Percentiles rank a stretch among this genome's conserved stretches.
Conservation (phyloP, 2,329 filamentous ascomycete species). For the Exophiala bonariae region DNA sequence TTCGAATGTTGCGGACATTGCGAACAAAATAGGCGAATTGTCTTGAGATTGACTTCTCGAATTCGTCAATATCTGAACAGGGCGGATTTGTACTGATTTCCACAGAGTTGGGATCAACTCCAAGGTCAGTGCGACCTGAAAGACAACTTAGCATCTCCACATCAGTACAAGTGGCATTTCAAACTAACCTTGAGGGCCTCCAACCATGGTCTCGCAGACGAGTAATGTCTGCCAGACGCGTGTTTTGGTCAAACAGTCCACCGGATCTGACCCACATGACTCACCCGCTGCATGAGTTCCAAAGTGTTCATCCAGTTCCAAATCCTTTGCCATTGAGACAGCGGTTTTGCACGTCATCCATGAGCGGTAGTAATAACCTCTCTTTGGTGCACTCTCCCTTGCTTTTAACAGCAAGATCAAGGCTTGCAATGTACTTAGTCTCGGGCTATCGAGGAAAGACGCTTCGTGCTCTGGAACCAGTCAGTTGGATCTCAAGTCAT, state of each 20-base stretch:
- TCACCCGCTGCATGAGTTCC: slow-evolving; percentile 73
- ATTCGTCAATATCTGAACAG: slow-evolving; percentile 67
- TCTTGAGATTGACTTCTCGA: slow-evolving; percentile 74
- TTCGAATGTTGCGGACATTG: slow-evolving; percentile 73
- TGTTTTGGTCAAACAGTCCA: slow-evolving; percentile 81
- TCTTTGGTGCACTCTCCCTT: slow-evolving; percentile 84
- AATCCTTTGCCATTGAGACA: slow-evolving; percentile 88
- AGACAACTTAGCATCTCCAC: slow-evolving; percentile 28
- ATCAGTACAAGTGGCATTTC: slow-evolving; percentile 5
- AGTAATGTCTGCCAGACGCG: slow-evolving; percentile 89
- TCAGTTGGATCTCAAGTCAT: slow-evolving; percentile 7
- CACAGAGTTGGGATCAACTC: slow-evolving; percentile 72
- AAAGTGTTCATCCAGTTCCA: slow-evolving; percentile 84
- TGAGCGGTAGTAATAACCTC: slow-evolving; percentile 93
- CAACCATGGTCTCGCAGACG: slow-evolving; percentile 86
- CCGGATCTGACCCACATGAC: slow-evolving; percentile 65
- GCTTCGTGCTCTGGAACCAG: slow-evolving; percentile 73
- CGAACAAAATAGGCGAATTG: slow-evolving; percentile 82
- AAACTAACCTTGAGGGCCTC: slow-evolving; percentile 78
- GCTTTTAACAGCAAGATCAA: slow-evolving; percentile 86
- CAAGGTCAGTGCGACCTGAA: slow-evolving; percentile 73
- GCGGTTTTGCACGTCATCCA: slow-evolving; percentile 96
- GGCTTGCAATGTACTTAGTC: slow-evolving; percentile 88
- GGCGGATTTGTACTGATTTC: slow-evolving; percentile 69
- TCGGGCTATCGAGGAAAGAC: slow-evolving; percentile 88